These are phyloP conservation scores for Xerophyta viscosa DNA, from an alignment of 106 monocot species.

Conservation along the genomic window DNA sequence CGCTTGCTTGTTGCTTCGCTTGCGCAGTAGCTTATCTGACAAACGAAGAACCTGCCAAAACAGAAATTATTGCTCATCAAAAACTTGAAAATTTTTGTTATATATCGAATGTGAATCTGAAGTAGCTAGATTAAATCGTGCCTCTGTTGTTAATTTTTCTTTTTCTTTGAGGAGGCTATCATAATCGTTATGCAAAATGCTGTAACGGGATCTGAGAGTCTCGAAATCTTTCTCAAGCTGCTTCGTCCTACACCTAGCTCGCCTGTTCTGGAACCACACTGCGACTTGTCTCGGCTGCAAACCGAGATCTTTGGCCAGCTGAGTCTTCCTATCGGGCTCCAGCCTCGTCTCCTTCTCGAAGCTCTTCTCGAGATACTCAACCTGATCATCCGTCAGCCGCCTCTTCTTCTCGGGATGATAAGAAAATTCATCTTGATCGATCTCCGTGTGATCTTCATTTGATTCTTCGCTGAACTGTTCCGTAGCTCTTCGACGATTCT, in stretches of 20 bases:
- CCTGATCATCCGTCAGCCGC: conserved; percentile 57
- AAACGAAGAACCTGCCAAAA: not conserved
- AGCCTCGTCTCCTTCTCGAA: conserved; percentile 84
- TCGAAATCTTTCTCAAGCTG: conserved; percentile 78
- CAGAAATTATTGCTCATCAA: not conserved
- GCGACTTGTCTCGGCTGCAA: conserved; percentile 84
- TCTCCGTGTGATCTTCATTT: not conserved
- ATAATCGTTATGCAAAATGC: conserved; percentile 31
- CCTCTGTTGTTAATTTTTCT: conserved; percentile 41
- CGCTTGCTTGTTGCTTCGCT: not conserved
- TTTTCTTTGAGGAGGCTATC: conserved; percentile 34
- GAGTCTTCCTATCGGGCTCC: conserved; percentile 68
- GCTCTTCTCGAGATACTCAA: conserved; percentile 65
- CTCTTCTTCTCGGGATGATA: conserved; percentile 54
- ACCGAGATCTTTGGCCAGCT: conserved; percentile 71
- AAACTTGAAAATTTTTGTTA: not conserved
- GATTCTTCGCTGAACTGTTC: not conserved
- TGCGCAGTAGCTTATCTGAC: not conserved
- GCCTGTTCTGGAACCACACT: conserved; percentile 96
- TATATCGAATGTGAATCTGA: not conserved
- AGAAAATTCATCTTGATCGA: not conserved
- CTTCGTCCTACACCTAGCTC: conserved; percentile 91
- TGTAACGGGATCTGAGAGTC: conserved; percentile 41
- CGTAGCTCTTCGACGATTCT: not conserved
- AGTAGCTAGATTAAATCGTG: not conserved